phyloP scores from a whole-genome alignment of 768 basidiomycete species.

The Thelephora aurantiotincta region DNA sequence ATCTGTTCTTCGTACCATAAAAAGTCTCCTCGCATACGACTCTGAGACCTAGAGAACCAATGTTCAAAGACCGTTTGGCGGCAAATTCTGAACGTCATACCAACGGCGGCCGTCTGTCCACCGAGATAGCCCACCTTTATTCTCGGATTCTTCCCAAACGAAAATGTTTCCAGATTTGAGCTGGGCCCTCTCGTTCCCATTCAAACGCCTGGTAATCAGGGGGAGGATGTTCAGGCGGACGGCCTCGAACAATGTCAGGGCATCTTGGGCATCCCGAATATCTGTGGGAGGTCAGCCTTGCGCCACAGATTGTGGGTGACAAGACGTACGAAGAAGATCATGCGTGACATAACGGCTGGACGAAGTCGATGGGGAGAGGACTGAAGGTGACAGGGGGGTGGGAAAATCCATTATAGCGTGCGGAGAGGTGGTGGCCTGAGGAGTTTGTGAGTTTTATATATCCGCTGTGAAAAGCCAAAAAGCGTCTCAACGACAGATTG shows the following conservation, averaged over 20 bases:
- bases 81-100: conserved; percentile 19
- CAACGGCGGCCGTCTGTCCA: conserved; percentile 80
- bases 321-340: conserved; percentile 17
- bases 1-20: conserved; percentile 78
- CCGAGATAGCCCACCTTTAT: conserved; percentile 44
- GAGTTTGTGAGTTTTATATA: no score
- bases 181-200: conserved; percentile 54
- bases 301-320: not conserved
- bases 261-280: conserved; percentile 68
- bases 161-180: conserved; percentile 64
- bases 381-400: no score
- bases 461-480: no score
- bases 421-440: no score
- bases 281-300: conserved; percentile 25
- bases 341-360: conserved; percentile 9
- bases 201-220: conserved; percentile 56
- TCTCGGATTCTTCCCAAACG: conserved; percentile 77
- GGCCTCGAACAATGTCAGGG: conserved; percentile 63
- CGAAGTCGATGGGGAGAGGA: not conserved
- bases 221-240: conserved; percentile 59
- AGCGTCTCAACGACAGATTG: no score
- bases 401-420: no score
- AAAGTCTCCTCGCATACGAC: conserved; percentile 73
- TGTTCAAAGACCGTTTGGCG: not conserved
- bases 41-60: conserved; percentile 49